Evolutionary conservation across 306 rosid genomes (phyloP), one percentile per base, ranked within the genome.

Genomic region (Fragaria iinumae): DNA sequence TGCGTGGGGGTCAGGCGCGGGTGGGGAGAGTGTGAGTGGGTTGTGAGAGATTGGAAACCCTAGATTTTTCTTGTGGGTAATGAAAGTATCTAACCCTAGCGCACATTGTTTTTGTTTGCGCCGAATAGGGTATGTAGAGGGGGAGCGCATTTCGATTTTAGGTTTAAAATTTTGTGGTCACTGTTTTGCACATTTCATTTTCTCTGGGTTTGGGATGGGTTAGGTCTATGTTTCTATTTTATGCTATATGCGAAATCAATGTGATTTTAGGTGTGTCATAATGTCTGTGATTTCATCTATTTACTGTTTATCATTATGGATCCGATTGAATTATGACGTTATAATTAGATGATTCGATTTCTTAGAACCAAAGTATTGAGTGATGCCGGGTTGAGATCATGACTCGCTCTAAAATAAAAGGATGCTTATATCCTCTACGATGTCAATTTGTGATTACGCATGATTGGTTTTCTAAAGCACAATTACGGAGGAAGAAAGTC

Each of bases 1-100:
- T 69, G 29, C 91, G 95, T 94, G 85, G 0, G 0, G 0, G 1
- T 0, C 88, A 94, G 81, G 5, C 13, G 2, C 11, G 5, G 0
- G 6, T 0, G 0, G 1, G 27, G 79, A 73, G 90, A 8, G 89
- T 88, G 89, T 72, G 29, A 13, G 43, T 75, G 21, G n/a, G 17
- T 29, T 4, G 11, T 20, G 39, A 63, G 66, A 80, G 55, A 49
- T 76, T 74, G 73, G 86, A 86, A 93, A 81, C 98, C 98, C 97
- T 93, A 93, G 85, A 67, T 67, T 69, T 52, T 71, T 76, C 67
- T 77, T 53, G 74, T n/a, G 67, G 79, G 83, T 83, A 79, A 84
- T 79, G 76, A 80, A 75, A 56, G 77, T 66, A 77, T 86, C 90
- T 84, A 87, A 86, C 89, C 96, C 93, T 87, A 89, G 81, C 74